These are phyloP conservation scores for Paramarasmius palmivorus DNA, from an alignment of 1,284 basidiomycete genomes.

Conservation along the genomic window DNA sequence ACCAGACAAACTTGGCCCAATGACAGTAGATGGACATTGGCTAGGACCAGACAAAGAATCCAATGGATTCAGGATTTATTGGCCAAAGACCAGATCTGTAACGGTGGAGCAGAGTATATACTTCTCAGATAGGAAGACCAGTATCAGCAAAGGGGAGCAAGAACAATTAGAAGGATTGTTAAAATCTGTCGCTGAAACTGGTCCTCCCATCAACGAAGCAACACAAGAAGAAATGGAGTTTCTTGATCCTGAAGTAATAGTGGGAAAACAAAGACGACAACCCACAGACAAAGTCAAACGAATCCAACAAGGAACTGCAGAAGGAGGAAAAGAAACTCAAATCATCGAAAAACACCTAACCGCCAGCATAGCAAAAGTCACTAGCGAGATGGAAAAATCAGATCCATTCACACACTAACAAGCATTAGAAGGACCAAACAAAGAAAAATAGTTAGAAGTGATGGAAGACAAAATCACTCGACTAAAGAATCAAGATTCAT, in stretches of 20 bases:
- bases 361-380: neutral
- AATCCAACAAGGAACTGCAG: neutral
- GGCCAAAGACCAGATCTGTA: neutral
- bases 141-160: too few relatives aligned
- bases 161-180: too few relatives aligned
- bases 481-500: slow-evolving; percentile 43
- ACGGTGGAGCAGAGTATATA: too few relatives aligned
- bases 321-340: neutral
- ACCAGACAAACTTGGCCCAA: slow-evolving; percentile 1
- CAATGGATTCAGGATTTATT: neutral
- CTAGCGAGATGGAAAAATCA: neutral
- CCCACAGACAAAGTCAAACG: neutral
- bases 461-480: neutral
- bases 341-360: neutral
- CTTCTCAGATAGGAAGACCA: too few relatives aligned
- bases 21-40: neutral
- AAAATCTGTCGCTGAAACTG: too few relatives aligned
- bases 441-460: neutral
- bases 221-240: too few relatives aligned
- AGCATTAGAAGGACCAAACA: neutral
- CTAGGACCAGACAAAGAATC: neutral
- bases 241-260: too few relatives aligned
- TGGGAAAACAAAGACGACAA: too few relatives aligned
- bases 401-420: neutral
- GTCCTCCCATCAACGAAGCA: too few relatives aligned